Percentiles rank a stretch among this genome's conserved stretches.
Conservation (phyloP, 1,284 basidiomycete genomes). For the Pseudozyma thailandica region DNA sequence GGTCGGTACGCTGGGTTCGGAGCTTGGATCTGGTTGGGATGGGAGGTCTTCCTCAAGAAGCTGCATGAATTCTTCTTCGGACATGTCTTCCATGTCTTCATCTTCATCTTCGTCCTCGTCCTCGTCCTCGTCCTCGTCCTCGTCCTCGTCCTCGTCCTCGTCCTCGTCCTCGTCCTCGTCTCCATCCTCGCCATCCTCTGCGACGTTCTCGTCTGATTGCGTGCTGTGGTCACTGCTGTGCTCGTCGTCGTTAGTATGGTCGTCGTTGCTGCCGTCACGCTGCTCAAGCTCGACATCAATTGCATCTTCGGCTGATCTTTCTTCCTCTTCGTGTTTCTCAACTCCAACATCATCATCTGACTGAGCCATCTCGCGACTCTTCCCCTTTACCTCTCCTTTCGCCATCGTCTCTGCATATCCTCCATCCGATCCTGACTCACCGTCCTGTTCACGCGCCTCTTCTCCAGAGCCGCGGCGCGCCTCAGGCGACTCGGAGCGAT, state of each 20-base stretch:
- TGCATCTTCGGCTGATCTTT: background rate
- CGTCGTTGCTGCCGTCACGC: too few relatives aligned
- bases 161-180: constrained; percentile 1
- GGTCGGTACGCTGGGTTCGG: constrained; percentile 68
- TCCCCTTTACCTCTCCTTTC: background rate
- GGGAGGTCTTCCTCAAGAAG: constrained; percentile 8
- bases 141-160: constrained; percentile 1
- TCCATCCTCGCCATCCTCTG: background rate
- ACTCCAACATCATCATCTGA: background rate
- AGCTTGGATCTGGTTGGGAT: background rate
- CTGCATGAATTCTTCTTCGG: constrained; percentile 18
- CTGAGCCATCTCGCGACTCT: background rate
- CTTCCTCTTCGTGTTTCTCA: background rate
- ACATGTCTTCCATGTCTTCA: constrained; percentile 7
- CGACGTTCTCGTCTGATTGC: background rate
- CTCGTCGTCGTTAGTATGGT: background rate
- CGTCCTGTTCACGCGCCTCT: background rate
- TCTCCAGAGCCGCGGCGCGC: background rate
- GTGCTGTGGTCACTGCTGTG: background rate
- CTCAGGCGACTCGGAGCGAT: constrained; percentile 11
- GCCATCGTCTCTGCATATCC: background rate
- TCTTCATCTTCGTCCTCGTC: constrained; percentile 5
- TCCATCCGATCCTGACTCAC: background rate
- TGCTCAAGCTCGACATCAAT: background rate
- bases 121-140: background rate